Base-by-base conservation (phyloP, 2,329 filamentous ascomycete species). In the Cercospora janseana region DNA sequence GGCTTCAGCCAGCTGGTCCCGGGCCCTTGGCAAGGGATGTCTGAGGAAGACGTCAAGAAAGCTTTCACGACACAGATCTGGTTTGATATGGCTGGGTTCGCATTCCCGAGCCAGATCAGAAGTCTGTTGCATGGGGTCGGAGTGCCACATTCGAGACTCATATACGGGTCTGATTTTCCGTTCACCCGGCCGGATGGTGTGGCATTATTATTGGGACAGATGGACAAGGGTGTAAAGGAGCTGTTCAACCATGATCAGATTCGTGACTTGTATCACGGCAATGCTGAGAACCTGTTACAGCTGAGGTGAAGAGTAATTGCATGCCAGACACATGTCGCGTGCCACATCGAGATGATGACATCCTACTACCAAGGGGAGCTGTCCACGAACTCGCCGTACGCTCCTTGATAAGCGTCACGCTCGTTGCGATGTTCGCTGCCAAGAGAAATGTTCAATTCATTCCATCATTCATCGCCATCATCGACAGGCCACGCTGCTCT, bases 101-200 rank as follows among this genome's bases (percentile, higher is more conserved):
- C 70, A 0, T 78, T 79, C 47, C 71, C 70, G n/a, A 54, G 49
- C 10, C 76, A 79, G 62, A 68, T 79, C 24, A 70, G 72, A 45
- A 76, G 74, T 1, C 63, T 79, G 47, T 60, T 79, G 12, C 60
- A 72, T 9, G 68, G 62, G 12, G 52, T 56, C 4, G 63, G 72
- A 0, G 68, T 72, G 6, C 65, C 69, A 3, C 66, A 72, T 44
- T 63, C 70, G n/a, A 67, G 69, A 35, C 46, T 80, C 26, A 40
- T 80, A 49, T 80, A 79, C 66, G 78, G 78, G 3, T 77, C 70
- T 49, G 59, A 80, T 57, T 80, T 71, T 51, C 76, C 77, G 0
- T 80, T 73, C 50, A 79, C 76, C 1, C 67, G 69, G 4, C 67
- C 64, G 2, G 51, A 55, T 9, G 66, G 62, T 6, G 73, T 72